Evolutionary conservation across 371 early-diverging fungal genomes (phyloP), one percentile per base, ranked within the genome.

Genomic region (Dipsacomyces acuminosporus): DNA sequence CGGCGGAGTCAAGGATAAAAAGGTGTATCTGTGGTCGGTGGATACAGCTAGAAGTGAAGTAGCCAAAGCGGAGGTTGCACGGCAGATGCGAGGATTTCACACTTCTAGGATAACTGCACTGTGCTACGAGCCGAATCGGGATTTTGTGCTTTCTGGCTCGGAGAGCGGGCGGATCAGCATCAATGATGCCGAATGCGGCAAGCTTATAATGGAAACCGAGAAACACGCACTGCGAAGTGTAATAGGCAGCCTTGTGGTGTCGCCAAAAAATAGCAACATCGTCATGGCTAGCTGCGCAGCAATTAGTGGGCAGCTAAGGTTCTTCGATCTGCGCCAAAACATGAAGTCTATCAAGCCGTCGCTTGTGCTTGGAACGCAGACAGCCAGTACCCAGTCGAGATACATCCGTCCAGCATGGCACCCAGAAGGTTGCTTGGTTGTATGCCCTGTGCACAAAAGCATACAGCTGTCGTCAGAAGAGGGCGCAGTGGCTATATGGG

Each of bases 341-440:
- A 17, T 40, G 26, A 30, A 42, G 15, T 25, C 41, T 3, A 11
- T 21, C 8, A 23, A 18, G 9, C 60, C 64, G 3, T 60, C 44
- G 13, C 36, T 64, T 23, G 26, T 14, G 8, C 47, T 64, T 14
- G 64, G 64, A 1, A 43, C 33, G 6, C 15, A 36, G 6, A 20
- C 40, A 0, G 53, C 38, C 14, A 38, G 60, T 35, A 48, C 50
- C 8, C 54, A 59, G 45, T 64, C 64, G 19, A 38, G 54, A 22
- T 64, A 59, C 36, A 45, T 44, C 6, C 54, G 64, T 11, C 53
- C 64, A 18, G 54, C 64, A 20, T 64, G 64, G 64, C 64, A 64
- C 18, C 64, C 64, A 1, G 44, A 41, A 19, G 61, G 64, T 13
- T 20, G 59, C 11, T 54, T 64, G 40, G 41, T 64, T 1, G 48